Evolutionary conservation across 495 filamentous ascomycete species (phyloP).

Genomic region (Neurospora sp.): DNA sequence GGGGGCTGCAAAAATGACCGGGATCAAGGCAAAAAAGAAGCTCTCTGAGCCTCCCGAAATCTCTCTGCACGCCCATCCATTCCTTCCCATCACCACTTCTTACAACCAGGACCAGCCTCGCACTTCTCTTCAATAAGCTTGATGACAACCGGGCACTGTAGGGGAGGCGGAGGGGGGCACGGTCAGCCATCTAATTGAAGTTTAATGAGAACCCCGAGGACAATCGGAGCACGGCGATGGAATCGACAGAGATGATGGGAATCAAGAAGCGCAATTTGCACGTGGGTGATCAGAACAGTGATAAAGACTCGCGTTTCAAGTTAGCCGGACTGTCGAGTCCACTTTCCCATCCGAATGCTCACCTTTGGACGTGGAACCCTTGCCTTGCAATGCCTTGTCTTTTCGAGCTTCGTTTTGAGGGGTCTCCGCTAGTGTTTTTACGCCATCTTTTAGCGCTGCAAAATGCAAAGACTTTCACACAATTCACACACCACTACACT

Average conservation of each 20-base stretch:
- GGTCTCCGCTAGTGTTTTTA: background rate
- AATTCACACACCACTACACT: background rate
- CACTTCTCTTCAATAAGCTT: background rate
- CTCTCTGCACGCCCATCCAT: background rate
- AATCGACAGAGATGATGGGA: background rate
- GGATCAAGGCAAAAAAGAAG: background rate
- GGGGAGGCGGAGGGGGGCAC: background rate
- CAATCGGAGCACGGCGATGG: background rate
- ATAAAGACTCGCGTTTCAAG: background rate
- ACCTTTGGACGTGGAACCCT: background rate
- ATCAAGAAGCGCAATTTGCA: background rate
- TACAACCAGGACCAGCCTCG: background rate
- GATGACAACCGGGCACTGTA: background rate
- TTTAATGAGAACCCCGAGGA: background rate
- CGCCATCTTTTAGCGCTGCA: background rate
- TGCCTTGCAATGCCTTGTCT: background rate
- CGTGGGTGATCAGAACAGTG: background rate
- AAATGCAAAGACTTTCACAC: background rate
- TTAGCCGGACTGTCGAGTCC: background rate
- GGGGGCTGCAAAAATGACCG: background rate
- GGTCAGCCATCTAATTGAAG: background rate
- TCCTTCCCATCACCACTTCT: background rate
- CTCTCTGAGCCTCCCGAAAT: background rate
- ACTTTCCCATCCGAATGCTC: background rate
- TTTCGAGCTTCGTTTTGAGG: background rate